Evolutionary conservation across 108 stramenopile genomes (phyloP).

Genomic region (Pseudonitzschia multistriata): DNA sequence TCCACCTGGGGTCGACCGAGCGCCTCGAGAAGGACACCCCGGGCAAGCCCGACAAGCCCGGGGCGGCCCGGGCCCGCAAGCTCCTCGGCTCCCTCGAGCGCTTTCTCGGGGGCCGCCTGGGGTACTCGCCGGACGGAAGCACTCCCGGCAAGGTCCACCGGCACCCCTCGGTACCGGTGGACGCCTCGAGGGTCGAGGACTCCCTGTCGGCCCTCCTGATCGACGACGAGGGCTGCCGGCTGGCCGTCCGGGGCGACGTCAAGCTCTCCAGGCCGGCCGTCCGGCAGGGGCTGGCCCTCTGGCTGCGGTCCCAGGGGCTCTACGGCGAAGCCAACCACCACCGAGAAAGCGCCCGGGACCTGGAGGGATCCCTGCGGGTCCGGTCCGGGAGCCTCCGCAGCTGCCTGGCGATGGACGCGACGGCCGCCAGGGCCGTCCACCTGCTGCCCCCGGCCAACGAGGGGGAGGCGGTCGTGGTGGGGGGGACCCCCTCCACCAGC

Average conservation of each 20-base stretch:
- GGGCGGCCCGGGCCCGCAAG: neutral
- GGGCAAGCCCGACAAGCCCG: neutral
- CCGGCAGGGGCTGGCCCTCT: slow-evolving; percentile 37
- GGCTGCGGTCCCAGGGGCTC: slow-evolving; percentile 32
- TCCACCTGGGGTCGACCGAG: slow-evolving; percentile 2
- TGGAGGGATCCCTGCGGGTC: slow-evolving; percentile 28
- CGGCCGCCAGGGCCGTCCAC: slow-evolving; percentile 75
- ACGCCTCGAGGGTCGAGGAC: slow-evolving; percentile 16
- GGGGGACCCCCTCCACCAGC: slow-evolving; percentile 59
- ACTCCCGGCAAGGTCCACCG: slow-evolving; percentile 5
- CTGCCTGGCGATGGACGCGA: slow-evolving; percentile 66
- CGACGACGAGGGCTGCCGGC: slow-evolving; percentile 14
- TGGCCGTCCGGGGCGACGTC: slow-evolving; percentile 35
- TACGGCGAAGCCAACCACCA: neutral
- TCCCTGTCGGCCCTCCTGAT: slow-evolving; percentile 20
- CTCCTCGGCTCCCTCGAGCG: slow-evolving; percentile 4
- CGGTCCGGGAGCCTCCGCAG: slow-evolving; percentile 42
- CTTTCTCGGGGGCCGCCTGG: slow-evolving; percentile 19
- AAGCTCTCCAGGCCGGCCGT: slow-evolving; percentile 19
- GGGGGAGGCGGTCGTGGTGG: slow-evolving; percentile 49
- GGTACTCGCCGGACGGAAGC: neutral
- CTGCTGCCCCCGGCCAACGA: slow-evolving; percentile 68
- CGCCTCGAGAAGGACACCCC: neutral
- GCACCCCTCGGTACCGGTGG: slow-evolving; percentile 24
- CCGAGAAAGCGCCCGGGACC: neutral